These are phyloP conservation scores for Solanum aculeatissimum DNA, from an alignment of 305 asterid species.

Conservation along the genomic window DNA sequence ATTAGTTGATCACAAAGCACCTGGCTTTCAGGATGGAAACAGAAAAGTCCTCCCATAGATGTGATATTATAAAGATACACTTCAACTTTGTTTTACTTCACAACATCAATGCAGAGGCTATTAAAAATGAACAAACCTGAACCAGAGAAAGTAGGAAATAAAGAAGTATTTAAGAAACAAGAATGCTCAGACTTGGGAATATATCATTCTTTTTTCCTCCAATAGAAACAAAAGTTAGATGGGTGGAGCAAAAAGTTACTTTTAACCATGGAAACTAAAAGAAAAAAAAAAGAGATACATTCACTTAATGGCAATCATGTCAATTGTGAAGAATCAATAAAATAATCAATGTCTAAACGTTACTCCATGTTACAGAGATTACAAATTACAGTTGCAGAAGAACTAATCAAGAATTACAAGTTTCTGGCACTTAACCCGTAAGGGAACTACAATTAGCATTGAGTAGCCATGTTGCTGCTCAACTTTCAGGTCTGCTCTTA, in stretches of 20 bases:
- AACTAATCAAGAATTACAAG: slow-evolving; percentile 31
- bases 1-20: neutral
- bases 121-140: neutral
- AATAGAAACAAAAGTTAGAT: neutral
- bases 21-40: neutral
- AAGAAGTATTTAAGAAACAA: neutral
- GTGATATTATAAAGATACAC: neutral
- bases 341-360: slow-evolving; percentile 26
- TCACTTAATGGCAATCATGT: slow-evolving; percentile 5
- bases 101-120: neutral
- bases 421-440: slow-evolving; percentile 28
- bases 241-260: neutral
- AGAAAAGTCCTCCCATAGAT: neutral
- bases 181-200: neutral
- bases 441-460: slow-evolving; percentile 14
- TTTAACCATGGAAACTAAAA: neutral
- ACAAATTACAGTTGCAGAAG: slow-evolving; percentile 30
- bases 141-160: neutral
- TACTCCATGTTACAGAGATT: slow-evolving; percentile 38
- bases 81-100: neutral
- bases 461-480: slow-evolving; percentile 11
- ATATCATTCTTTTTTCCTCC: neutral
- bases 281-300: neutral
- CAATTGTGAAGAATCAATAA: slow-evolving; percentile 24
- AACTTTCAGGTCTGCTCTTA: slow-evolving; percentile 8